These are phyloP conservation scores for Wickerhamiella brachini DNA, from an alignment of 805 yeast species.

Conservation along the genomic window DNA sequence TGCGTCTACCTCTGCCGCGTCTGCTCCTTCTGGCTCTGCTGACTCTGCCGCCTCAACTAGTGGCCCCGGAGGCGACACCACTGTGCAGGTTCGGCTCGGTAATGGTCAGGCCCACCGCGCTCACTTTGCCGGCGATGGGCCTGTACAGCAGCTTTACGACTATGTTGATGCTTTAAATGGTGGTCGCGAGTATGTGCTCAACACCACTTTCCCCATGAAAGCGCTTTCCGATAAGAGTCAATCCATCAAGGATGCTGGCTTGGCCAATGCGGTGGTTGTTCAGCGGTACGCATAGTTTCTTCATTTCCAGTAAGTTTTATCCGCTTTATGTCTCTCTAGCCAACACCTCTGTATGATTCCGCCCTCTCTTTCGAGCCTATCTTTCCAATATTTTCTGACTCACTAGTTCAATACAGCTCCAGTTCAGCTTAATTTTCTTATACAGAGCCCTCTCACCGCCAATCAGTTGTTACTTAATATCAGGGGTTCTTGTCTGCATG, in stretches of 20 bases:
- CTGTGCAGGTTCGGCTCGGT: constrained; percentile 72
- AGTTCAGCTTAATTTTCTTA: too few relatives aligned
- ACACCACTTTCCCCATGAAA: constrained; percentile 71
- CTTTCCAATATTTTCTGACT: too few relatives aligned
- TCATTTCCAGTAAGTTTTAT: too few relatives aligned
- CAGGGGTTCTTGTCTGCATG: background rate
- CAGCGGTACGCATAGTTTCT: constrained; percentile 24
- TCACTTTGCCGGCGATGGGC: constrained; percentile 49
- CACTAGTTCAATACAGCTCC: too few relatives aligned
- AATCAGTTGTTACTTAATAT: too few relatives aligned
- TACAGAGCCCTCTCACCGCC: too few relatives aligned
- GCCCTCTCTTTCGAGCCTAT: too few relatives aligned
- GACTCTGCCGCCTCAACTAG: constrained; percentile 7
- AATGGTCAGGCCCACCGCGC: constrained; percentile 49
- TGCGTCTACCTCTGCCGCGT: constrained; percentile 6
- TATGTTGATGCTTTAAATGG: constrained; percentile 37
- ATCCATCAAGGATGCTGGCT: constrained; percentile 60
- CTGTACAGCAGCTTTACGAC: constrained; percentile 53
- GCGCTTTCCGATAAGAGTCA: constrained; percentile 44
- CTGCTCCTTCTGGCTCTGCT: background rate
- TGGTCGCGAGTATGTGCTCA: constrained; percentile 45
- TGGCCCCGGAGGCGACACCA: constrained; percentile 42
- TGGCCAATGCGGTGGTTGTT: constrained; percentile 73
- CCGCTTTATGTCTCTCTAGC: too few relatives aligned
- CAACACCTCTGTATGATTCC: too few relatives aligned